Percentiles rank a stretch among this genome's conserved stretches.
Evolutionary conservation across 495 filamentous ascomycete species (phyloP).

Genomic region (Sporormia fimetaria): DNA sequence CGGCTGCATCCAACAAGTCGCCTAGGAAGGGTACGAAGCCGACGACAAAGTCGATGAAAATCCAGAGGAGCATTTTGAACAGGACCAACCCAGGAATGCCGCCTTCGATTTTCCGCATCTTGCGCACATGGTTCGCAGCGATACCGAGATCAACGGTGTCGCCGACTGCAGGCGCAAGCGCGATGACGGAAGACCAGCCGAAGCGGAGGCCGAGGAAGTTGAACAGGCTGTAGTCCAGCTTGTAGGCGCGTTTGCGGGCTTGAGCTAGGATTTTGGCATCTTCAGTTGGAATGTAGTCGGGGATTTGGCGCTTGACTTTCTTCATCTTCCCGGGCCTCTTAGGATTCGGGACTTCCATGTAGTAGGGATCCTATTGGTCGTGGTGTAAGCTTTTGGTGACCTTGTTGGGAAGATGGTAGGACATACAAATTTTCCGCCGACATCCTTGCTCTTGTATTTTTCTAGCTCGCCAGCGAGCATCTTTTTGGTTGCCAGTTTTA

Average conservation of each 20-base stretch:
- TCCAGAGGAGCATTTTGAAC: slow-evolving; percentile 63
- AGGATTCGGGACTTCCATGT: slow-evolving; percentile 27
- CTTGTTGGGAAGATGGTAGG: not conserved
- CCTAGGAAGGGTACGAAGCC: slow-evolving; percentile 80
- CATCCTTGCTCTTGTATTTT: slow-evolving; percentile 31
- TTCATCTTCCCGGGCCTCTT: slow-evolving; percentile 28
- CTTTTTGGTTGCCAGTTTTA: slow-evolving; percentile 35
- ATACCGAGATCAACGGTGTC: slow-evolving; percentile 62
- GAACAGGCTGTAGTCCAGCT: slow-evolving; percentile 67
- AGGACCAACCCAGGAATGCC: slow-evolving; percentile 48
- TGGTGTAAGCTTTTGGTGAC: not conserved
- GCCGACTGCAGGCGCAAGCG: slow-evolving; percentile 61
- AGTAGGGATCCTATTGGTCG: slow-evolving; percentile 32
- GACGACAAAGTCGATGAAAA: slow-evolving; percentile 65
- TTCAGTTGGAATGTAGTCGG: slow-evolving; percentile 52
- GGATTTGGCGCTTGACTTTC: slow-evolving; percentile 36
- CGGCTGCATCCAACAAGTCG: slow-evolving; percentile 59
- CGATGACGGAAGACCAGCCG: slow-evolving; percentile 75
- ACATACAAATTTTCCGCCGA: slow-evolving; percentile 18
- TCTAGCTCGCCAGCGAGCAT: slow-evolving; percentile 30
- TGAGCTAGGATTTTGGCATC: slow-evolving; percentile 69
- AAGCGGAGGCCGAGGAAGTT: slow-evolving; percentile 65
- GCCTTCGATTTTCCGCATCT: slow-evolving; percentile 57
- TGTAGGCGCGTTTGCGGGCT: slow-evolving; percentile 70
- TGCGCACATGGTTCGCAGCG: slow-evolving; percentile 56